A percentile compares a stretch with the other conserved stretches of the same genome.
Evolutionary conservation across 805 yeast genomes (phyloP).

Genomic region (Yamadazyma endophytica): DNA sequence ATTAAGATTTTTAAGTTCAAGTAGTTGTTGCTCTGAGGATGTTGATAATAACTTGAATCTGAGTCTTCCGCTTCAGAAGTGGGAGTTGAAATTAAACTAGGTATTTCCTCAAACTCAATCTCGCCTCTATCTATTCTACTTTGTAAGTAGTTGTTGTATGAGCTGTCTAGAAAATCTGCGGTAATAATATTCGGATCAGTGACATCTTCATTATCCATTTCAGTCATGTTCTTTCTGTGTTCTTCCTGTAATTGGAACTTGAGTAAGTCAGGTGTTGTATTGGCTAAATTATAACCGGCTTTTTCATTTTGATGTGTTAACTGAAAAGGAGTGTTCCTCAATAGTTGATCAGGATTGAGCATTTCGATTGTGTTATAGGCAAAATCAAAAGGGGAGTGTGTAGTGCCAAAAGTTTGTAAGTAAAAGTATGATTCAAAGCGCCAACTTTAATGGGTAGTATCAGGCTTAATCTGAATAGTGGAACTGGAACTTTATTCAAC

Average conservation of each 20-base stretch:
- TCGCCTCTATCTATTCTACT: conserved; percentile 23
- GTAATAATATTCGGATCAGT: conserved; percentile 9
- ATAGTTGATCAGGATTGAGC: conserved; percentile 35
- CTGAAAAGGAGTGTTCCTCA: conserved; percentile 35
- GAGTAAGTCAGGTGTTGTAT: conserved; percentile 40
- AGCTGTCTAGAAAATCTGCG: conserved; percentile 17
- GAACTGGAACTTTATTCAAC: too few species aligned
- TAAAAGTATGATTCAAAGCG: too few species aligned
- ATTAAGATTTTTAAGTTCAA: conserved; percentile 40
- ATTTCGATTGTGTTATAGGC: conserved; percentile 12
- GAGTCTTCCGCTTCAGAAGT: conserved; percentile 15
- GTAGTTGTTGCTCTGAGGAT: conserved; percentile 23
- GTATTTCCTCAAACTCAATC: conserved; percentile 15
- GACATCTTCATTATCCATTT: conserved; percentile 11
- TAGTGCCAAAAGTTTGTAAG: too few species aligned
- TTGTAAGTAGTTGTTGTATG: conserved; percentile 34
- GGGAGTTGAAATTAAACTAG: conserved; percentile 17
- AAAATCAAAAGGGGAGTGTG: not conserved
- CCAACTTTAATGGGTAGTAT: too few species aligned
- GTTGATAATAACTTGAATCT: conserved; percentile 2
- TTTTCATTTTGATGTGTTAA: conserved; percentile 15
- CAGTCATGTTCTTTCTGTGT: conserved; percentile 18
- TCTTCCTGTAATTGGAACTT: conserved; percentile 43
- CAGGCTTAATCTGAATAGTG: too few species aligned
- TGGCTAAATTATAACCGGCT: conserved; percentile 26